A percentile compares a stretch with the other conserved stretches of the same genome.
phyloP scores from a whole-genome alignment of 75 land plant genomes.

The Picea sitchensis region DNA sequence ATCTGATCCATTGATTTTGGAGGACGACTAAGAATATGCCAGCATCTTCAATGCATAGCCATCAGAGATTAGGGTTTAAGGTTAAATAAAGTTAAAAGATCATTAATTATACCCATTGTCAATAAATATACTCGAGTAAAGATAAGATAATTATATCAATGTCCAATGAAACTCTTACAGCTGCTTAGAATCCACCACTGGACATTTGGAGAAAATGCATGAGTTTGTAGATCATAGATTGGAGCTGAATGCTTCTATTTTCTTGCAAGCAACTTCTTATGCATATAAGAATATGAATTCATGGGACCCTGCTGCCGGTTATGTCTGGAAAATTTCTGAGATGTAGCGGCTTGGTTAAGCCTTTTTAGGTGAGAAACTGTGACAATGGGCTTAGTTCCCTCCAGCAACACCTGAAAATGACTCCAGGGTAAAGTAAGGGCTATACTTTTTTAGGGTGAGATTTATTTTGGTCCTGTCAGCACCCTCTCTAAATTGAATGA shows the following conservation, averaged over 20 bases:
- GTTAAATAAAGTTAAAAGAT: no score
- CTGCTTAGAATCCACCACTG: neutral
- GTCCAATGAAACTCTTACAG: neutral
- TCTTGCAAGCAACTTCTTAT: neutral
- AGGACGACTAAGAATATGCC: no score
- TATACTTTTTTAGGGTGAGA: neutral
- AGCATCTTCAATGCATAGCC: no score
- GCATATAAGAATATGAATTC: neutral
- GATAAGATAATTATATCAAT: neutral
- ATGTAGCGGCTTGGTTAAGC: neutral
- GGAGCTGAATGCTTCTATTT: neutral
- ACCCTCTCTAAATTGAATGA: neutral
- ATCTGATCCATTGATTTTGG: no score
- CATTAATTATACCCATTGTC: no score
- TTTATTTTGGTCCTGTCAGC: neutral
- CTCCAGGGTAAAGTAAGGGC: neutral
- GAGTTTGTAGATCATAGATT: neutral
- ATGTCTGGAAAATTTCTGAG: neutral
- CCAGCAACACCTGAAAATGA: neutral
- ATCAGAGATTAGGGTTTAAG: no score
- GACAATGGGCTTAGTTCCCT: neutral
- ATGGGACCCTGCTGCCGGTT: neutral
- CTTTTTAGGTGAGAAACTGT: neutral
- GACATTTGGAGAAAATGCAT: constrained; percentile 2
- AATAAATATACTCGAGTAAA: no score